Conservation (phyloP, 2,329 filamentous ascomycete species). For the Diplodia scrobiculata region DNA sequence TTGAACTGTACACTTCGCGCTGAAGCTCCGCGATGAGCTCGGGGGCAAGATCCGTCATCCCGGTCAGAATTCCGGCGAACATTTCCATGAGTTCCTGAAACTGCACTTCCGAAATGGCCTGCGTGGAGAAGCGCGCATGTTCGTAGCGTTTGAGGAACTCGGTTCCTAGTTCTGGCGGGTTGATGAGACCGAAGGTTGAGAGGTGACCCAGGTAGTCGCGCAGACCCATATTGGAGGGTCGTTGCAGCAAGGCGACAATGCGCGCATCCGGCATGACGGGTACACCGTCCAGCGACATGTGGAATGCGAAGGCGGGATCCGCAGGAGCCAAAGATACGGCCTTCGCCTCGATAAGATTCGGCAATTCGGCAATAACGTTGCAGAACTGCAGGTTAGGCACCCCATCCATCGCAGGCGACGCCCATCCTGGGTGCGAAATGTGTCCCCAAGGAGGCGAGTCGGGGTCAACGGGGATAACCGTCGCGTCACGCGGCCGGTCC, state of each 20-base stretch:
- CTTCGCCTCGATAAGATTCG: slow-evolving; percentile 87
- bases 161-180: slow-evolving; percentile 52
- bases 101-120: slow-evolving; percentile 65
- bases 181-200: slow-evolving; percentile 64
- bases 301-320: slow-evolving; percentile 48
- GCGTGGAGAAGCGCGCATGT: slow-evolving; percentile 75
- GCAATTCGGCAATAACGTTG: slow-evolving; percentile 78
- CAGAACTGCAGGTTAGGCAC: slow-evolving; percentile 80
- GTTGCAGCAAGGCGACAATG: slow-evolving; percentile 70
- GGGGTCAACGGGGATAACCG: slow-evolving; percentile 46
- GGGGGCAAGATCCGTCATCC: slow-evolving; percentile 68
- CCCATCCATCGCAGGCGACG: slow-evolving; percentile 73
- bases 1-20: slow-evolving; percentile 33
- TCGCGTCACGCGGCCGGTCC: slow-evolving; percentile 37
- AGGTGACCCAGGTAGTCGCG: slow-evolving; percentile 78
- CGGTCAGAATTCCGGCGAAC: slow-evolving; percentile 77
- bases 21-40: slow-evolving; percentile 53
- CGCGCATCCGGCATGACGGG: slow-evolving; percentile 61
- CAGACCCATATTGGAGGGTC: slow-evolving; percentile 70
- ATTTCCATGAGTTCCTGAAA: slow-evolving; percentile 81
- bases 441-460: slow-evolving; percentile 70
- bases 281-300: slow-evolving; percentile 33
- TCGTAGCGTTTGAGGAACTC: slow-evolving; percentile 79
- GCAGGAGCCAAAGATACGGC: slow-evolving; percentile 80
- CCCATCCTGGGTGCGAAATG: slow-evolving; percentile 88